These are phyloP conservation scores for Lavandula angustifolia DNA, from an alignment of 257 asterid species.

Conservation along the genomic window DNA sequence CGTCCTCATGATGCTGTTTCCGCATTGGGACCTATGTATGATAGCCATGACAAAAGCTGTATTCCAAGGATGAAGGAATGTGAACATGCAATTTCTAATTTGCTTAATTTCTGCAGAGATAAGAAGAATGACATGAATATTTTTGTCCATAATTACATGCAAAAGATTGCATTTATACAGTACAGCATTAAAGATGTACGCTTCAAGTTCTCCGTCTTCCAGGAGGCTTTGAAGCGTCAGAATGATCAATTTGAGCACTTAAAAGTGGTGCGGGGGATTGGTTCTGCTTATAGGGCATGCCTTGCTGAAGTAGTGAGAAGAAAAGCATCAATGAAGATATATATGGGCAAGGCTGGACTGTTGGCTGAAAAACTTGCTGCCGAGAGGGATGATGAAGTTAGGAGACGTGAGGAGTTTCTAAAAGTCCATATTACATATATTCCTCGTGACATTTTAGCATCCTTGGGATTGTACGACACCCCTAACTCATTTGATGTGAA, in stretches of 20 bases:
- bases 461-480: conserved; percentile 84
- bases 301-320: conserved; percentile 95
- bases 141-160: conserved; percentile 86
- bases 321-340: conserved; percentile 88
- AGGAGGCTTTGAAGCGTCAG: conserved; percentile 92
- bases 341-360: conserved; percentile 97
- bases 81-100: conserved; percentile 60
- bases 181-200: conserved; percentile 80
- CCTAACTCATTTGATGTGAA: conserved; percentile 90
- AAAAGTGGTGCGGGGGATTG: conserved; percentile 85
- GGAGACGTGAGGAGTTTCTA: conserved; percentile 84
- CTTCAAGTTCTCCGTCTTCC: conserved; percentile 80
- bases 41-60: conserved; percentile 71
- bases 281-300: conserved; percentile 91
- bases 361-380: conserved; percentile 91
- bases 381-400: conserved; percentile 81
- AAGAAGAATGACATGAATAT: conserved; percentile 88
- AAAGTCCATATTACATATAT: conserved; percentile 66
- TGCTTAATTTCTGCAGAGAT: conserved; percentile 73
- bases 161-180: conserved; percentile 85
- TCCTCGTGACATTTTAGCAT: conserved; percentile 79
- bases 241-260: conserved; percentile 85
- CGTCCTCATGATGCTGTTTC: conserved; percentile 99
- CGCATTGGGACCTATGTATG: conserved; percentile 95
- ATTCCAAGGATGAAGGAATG: conserved; percentile 85